phyloP scores from a whole-genome alignment of 176 grass and related monocot species.

The Rhipidocladum racemiflorum region DNA sequence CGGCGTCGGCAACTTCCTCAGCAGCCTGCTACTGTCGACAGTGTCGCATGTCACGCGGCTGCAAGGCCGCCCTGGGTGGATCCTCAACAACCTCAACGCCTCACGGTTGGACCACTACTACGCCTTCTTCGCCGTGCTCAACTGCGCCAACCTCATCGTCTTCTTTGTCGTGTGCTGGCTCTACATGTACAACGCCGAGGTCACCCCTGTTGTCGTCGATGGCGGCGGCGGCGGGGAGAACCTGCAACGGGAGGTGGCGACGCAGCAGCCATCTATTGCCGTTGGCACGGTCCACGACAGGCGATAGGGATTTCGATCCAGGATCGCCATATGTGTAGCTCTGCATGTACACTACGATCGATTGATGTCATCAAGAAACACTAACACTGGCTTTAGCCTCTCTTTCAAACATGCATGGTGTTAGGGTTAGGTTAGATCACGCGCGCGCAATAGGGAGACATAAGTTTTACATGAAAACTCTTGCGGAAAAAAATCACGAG shows the following conservation, averaged over 20 bases:
- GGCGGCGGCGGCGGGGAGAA: background rate
- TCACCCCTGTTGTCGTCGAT: slow-evolving; percentile 5
- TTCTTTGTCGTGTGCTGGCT: slow-evolving; percentile 65
- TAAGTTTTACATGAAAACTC: too few relatives aligned
- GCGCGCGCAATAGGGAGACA: too few relatives aligned
- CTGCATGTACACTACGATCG: background rate
- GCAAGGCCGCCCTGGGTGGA: slow-evolving; percentile 55
- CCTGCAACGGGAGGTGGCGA: slow-evolving; percentile 19
- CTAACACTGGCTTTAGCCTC: background rate
- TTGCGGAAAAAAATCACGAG: too few relatives aligned
- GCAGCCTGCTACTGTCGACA: slow-evolving; percentile 62
- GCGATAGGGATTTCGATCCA: background rate
- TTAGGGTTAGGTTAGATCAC: too few relatives aligned
- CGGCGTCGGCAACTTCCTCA: slow-evolving; percentile 86
- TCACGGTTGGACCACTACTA: slow-evolving; percentile 85
- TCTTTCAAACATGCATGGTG: background rate
- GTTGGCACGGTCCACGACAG: background rate
- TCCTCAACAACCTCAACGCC: slow-evolving; percentile 83
- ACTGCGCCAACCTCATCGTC: slow-evolving; percentile 60
- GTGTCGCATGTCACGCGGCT: slow-evolving; percentile 54
- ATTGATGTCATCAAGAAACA: too few relatives aligned
- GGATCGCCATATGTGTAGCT: background rate
- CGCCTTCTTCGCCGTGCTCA: slow-evolving; percentile 68
- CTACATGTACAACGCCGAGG: slow-evolving; percentile 73
- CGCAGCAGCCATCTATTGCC: background rate